Evolutionary conservation across 495 filamentous ascomycete species (phyloP).

Genomic region (Chaetomium cochliodes): DNA sequence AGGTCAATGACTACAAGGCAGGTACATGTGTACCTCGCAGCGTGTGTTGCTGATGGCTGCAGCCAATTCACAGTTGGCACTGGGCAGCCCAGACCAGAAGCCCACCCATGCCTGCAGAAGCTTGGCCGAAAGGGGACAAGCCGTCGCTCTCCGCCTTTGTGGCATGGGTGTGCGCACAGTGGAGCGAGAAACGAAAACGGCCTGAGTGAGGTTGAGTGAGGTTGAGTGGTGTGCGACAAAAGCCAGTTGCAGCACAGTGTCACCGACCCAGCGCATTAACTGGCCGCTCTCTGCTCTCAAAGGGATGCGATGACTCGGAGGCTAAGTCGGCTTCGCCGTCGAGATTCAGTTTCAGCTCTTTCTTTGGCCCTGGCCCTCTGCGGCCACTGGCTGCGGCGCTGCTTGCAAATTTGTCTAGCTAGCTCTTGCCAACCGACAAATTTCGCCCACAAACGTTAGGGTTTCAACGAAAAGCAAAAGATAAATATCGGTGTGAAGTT

Average conservation of each 20-base stretch:
- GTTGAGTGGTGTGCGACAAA: constrained; percentile 1
- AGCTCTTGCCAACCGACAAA: not conserved
- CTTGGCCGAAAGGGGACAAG: constrained; percentile 3
- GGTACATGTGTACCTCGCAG: constrained; percentile 14
- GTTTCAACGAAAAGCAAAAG: constrained; percentile 7
- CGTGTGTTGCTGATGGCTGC: not conserved
- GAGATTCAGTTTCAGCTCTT: constrained; percentile 6
- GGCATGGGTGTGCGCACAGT: not conserved
- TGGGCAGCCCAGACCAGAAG: constrained; percentile 6
- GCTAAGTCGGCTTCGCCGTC: constrained; percentile 2
- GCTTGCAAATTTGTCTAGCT: not conserved
- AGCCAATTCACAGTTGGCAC: constrained; percentile 12
- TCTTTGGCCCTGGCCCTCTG: not conserved
- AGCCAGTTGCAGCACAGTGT: constrained; percentile 11
- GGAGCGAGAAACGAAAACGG: not conserved
- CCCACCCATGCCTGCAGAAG: not conserved
- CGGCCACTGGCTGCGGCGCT: not conserved
- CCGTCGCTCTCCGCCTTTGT: constrained; percentile 4
- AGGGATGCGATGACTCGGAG: not conserved
- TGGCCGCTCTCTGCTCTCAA: constrained; percentile 8
- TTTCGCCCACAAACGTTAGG: constrained; percentile 17
- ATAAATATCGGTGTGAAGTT: not conserved
- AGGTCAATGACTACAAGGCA: not conserved
- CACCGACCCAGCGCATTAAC: constrained; percentile 1
- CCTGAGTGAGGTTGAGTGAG: no score